phyloP scores from a whole-genome alignment of 2,329 filamentous ascomycete species.

The Penicillium thymicola region DNA sequence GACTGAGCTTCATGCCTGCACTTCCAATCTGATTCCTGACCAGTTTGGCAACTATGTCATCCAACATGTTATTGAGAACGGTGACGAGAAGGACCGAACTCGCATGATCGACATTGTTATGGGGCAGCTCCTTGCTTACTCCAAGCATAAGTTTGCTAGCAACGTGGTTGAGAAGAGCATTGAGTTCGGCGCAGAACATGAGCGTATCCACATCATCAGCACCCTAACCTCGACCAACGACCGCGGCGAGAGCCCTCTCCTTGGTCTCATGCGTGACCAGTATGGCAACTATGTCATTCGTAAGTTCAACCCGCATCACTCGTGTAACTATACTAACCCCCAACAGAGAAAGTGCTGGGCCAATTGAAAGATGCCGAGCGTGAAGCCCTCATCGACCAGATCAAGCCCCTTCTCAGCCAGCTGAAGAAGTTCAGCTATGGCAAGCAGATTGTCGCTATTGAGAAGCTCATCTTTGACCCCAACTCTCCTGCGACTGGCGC shows the following conservation, averaged over 20 bases:
- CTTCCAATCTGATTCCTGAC: constrained; percentile 71
- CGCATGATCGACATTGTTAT: constrained; percentile 73
- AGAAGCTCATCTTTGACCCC: constrained; percentile 51
- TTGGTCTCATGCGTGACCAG: constrained; percentile 79
- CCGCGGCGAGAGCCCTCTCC: constrained; percentile 67
- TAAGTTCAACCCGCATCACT: constrained; percentile 53
- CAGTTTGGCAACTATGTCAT: constrained; percentile 96
- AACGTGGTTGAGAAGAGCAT: constrained; percentile 97
- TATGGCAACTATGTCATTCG: constrained; percentile 96
- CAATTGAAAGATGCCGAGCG: constrained; percentile 60
- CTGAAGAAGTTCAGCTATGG: constrained; percentile 64
- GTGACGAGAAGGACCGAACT: constrained; percentile 67
- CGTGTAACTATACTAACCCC: constrained; percentile 22
- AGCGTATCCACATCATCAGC: constrained; percentile 66
- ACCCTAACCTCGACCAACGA: constrained; percentile 59
- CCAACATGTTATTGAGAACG: constrained; percentile 83
- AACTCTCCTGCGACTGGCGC: constrained; percentile 24
- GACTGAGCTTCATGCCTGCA: constrained; percentile 71
- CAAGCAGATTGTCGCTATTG: constrained; percentile 65
- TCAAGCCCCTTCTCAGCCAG: constrained; percentile 59
- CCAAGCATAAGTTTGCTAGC: constrained; percentile 94
- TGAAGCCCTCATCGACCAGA: constrained; percentile 58
- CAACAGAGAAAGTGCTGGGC: constrained; percentile 72
- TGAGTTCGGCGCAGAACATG: constrained; percentile 63
- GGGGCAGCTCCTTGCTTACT: constrained; percentile 67